Evolutionary conservation across 108 stramenopile species (phyloP), one percentile per base, ranked within the genome.

Genomic region (Stephanodiscus triporus): DNA sequence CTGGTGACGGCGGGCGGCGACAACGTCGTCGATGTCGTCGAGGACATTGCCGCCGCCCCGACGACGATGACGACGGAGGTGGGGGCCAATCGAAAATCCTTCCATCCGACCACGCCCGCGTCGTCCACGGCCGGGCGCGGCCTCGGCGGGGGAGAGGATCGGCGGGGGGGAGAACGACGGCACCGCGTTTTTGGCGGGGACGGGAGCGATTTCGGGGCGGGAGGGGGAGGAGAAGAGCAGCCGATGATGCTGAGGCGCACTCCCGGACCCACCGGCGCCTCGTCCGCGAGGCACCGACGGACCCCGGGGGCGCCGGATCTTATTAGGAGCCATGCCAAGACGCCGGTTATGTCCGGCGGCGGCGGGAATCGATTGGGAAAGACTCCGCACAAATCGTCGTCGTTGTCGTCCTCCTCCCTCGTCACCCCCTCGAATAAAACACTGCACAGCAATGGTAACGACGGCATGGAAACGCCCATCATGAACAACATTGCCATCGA

Each of bases 31-130:
- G 23, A 1, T 3, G 65, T n/a, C 65, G 20, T 27, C 49, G 32
- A 34, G 26, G 49, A 68, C 51, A 6, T n/a, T n/a, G n/a, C n/a
- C n/a, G n/a, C n/a, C n/a, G n/a, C n/a, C n/a, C n/a, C 61, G 20
- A 54, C 47, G 36, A 50, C 19, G 32, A 34, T 14, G 54, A 34
- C 64, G 36, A 22, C 49, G 19, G 8, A 42, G 23, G 38, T 76
- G 37, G 75, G 75, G 17, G 49, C 58, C 51, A 76, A 76, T 63
- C 67, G 75, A 0, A 68, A 68, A 63, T 76, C 68, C n/a, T 36
- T 61, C 19, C 68, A 42, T 30, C 67, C 75, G 7, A 51, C 75
- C 23, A 76, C 75, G n/a, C 75, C 67, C 43, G 60, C 74, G n/a
- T 53, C 75, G n/a, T 68, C 67, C 43, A 47, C 74, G n/a, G 38